phyloP scores from a whole-genome alignment of 140 eudicot species.

The Erigeron philadelphicus region DNA sequence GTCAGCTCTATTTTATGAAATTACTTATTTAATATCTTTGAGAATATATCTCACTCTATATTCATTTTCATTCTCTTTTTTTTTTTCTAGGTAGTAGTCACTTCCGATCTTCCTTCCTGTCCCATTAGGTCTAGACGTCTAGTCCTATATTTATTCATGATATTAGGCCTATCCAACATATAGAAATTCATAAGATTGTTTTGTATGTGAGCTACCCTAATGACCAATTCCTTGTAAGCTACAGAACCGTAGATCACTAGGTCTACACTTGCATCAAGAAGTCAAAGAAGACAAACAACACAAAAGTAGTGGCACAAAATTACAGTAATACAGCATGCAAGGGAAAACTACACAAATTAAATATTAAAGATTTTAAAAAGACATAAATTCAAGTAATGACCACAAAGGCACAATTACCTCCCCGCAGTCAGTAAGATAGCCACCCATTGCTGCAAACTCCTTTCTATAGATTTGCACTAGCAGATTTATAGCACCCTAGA shows the following conservation, averaged over 20 bases:
- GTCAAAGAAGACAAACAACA: slow-evolving; percentile 8
- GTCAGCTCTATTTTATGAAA: not conserved
- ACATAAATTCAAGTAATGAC: slow-evolving; percentile 13
- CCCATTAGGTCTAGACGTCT: not conserved
- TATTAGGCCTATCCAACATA: not conserved
- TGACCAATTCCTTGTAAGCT: slow-evolving; percentile 4
- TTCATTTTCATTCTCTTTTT: not conserved
- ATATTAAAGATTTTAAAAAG: not conserved
- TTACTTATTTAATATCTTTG: not conserved
- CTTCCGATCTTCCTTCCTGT: not conserved
- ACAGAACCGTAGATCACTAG: slow-evolving; percentile 9
- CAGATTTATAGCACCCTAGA: slow-evolving; percentile 89
- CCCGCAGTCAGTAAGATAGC: slow-evolving; percentile 95
- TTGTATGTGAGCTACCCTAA: not conserved
- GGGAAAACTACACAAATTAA: not conserved
- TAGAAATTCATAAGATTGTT: not conserved
- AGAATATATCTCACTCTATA: not conserved
- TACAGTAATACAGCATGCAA: slow-evolving; percentile 22
- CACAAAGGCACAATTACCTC: slow-evolving; percentile 57
- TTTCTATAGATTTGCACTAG: slow-evolving; percentile 72
- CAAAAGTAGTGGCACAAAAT: slow-evolving; percentile 9
- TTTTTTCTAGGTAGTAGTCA: not conserved
- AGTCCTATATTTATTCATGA: not conserved
- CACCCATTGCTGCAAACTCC: slow-evolving; percentile 89
- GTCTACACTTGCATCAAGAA: slow-evolving; percentile 6